These are phyloP conservation scores for Didymella exigua DNA, from an alignment of 2,329 filamentous ascomycete species.

Conservation along the genomic window DNA sequence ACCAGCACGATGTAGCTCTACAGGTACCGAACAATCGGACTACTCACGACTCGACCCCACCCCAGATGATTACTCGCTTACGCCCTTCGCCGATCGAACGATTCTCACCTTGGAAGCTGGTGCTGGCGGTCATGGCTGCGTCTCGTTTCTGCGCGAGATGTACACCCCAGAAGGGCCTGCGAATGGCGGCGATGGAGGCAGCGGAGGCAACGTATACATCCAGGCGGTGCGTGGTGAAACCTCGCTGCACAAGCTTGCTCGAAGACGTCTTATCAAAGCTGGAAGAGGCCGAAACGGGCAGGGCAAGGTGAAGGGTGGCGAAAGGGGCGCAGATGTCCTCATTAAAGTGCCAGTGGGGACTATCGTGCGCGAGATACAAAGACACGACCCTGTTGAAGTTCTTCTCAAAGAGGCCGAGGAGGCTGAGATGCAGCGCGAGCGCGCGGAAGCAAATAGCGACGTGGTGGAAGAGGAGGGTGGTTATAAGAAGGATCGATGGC, in stretches of 20 bases:
- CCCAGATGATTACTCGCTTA: conserved; percentile 81
- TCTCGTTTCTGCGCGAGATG: conserved; percentile 91
- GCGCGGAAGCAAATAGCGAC: conserved; percentile 27
- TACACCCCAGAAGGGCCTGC: conserved; percentile 87
- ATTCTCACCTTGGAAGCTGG: conserved; percentile 78
- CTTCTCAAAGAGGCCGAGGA: conserved; percentile 57
- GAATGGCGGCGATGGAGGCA: conserved; percentile 93
- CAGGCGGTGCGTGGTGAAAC: conserved; percentile 91
- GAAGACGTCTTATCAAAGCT: conserved; percentile 75
- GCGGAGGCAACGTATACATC: conserved; percentile 90
- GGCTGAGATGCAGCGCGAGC: conserved; percentile 31
- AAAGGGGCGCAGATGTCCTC: conserved; percentile 83
- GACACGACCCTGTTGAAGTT: conserved; percentile 76
- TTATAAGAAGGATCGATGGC: conserved; percentile 72
- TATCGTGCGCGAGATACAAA: conserved; percentile 79
- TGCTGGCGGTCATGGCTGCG: conserved; percentile 85
- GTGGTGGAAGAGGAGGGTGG: conserved; percentile 42
- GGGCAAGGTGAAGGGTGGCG: conserved; percentile 74
- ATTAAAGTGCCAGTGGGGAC: conserved; percentile 93
- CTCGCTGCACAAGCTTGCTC: conserved; percentile 87
- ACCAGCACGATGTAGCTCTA: conserved; percentile 39
- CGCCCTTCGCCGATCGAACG: conserved; percentile 87
- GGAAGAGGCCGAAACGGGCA: conserved; percentile 78
- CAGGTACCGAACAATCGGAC: conserved; percentile 20
- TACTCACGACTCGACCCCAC: conserved; percentile 69